phyloP scores from a whole-genome alignment of 169 alveolate genomes.

The Eimeria necatrix region DNA sequence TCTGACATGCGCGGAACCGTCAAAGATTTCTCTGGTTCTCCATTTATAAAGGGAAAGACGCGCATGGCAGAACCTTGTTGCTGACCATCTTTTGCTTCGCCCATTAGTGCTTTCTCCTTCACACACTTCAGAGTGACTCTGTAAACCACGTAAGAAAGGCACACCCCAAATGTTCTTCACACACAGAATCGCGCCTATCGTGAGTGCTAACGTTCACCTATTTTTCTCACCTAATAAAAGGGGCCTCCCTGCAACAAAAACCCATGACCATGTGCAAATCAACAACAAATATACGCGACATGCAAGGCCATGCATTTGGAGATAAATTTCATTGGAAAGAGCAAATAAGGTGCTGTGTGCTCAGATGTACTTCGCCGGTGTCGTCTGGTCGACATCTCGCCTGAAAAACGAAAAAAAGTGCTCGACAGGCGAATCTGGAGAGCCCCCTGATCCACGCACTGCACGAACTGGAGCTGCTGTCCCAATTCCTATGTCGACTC shows the following conservation, averaged over 20 bases:
- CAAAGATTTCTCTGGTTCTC: conserved; percentile 12
- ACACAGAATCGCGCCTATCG: neutral
- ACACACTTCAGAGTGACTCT: conserved; percentile 48
- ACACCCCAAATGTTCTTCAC: neutral
- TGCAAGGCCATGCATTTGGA: no score
- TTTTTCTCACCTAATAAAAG: conserved; percentile 31
- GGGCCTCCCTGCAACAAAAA: conserved; percentile 48
- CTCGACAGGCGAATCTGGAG: neutral
- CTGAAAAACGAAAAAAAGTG: conserved; percentile 44
- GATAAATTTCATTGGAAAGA: no score
- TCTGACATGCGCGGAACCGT: conserved; percentile 65
- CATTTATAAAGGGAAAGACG: conserved; percentile 52
- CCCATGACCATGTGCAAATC: neutral
- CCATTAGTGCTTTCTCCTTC: conserved; percentile 10
- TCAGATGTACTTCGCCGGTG: conserved; percentile 7
- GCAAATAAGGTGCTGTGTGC: no score
- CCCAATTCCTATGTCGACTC: conserved; percentile 42
- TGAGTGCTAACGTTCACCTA: neutral
- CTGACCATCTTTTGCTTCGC: conserved; percentile 12
- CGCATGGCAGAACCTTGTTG: conserved; percentile 40
- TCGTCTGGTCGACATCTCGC: conserved; percentile 9
- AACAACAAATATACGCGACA: no score
- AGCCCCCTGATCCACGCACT: neutral
- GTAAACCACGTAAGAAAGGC: neutral
- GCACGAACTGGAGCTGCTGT: neutral